Evolutionary conservation across 164 flowering plant genomes (phyloP).

Genomic region (Vitis riparia): DNA sequence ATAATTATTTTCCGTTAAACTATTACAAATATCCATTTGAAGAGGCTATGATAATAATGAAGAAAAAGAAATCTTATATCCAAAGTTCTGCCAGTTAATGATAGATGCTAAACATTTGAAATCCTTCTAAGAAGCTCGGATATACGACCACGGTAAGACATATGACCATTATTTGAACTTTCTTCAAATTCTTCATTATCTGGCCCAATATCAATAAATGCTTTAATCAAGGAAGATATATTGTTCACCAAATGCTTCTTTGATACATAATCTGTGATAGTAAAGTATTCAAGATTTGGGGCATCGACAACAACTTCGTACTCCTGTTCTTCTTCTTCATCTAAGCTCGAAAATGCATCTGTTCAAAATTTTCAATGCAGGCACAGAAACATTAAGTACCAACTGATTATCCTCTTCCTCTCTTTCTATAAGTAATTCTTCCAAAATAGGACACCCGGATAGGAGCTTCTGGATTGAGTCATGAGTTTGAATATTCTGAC

Average conservation of each 20-base stretch:
- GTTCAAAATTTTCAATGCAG: conserved; percentile 15
- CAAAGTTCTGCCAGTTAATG: background rate
- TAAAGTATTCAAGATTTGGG: conserved; percentile 12
- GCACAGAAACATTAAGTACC: conserved; percentile 8
- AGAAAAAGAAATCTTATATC: background rate
- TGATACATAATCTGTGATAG: conserved; percentile 6
- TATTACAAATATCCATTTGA: background rate
- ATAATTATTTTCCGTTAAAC: no score
- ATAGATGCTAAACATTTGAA: background rate
- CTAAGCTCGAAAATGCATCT: no score
- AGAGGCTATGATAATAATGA: background rate
- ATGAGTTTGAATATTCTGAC: background rate
- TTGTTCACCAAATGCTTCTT: conserved; percentile 5
- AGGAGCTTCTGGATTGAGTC: background rate
- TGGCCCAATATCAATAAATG: background rate
- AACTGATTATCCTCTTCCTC: background rate
- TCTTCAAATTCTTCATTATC: no score
- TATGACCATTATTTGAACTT: no score
- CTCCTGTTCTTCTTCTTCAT: no score
- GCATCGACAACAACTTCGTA: conserved; percentile 1
- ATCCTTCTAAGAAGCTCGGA: background rate
- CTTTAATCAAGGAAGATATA: conserved; percentile 11
- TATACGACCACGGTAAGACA: background rate
- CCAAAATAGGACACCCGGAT: background rate
- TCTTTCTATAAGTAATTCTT: background rate